Evolutionary conservation across 148 eudicot genomes (phyloP).

Genomic region (Vaccinium corymbosum): DNA sequence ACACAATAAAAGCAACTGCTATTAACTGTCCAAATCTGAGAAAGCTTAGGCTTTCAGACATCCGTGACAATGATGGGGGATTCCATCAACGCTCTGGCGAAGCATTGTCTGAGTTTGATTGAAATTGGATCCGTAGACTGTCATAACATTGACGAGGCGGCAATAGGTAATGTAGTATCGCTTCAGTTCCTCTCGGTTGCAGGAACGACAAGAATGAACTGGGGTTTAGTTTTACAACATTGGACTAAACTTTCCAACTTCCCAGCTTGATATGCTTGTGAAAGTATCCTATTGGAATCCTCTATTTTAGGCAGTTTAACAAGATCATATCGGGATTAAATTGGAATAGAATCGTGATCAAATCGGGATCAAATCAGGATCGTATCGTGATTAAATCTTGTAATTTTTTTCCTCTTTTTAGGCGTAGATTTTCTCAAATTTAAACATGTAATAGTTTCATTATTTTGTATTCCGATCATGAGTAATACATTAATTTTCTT

Average conservation of each 20-base stretch:
- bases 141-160: conserved; percentile 56
- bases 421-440: too few relatives aligned
- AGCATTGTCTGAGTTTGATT: conserved; percentile 49
- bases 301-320: too few relatives aligned
- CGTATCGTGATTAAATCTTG: too few relatives aligned
- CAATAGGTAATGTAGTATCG: conserved; percentile 57
- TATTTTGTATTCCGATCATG: too few relatives aligned
- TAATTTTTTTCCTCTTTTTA: too few relatives aligned
- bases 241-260: conserved; percentile 69
- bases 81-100: conserved; percentile 64
- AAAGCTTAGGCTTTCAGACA: conserved; percentile 62
- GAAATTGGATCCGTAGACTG: conserved; percentile 84
- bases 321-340: too few relatives aligned
- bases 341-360: too few relatives aligned
- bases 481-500: too few relatives aligned
- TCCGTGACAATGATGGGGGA: conserved; percentile 58
- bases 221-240: conserved; percentile 53
- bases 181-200: conserved; percentile 69
- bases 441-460: too few relatives aligned
- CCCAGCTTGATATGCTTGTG: too few relatives aligned
- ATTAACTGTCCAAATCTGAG: conserved; percentile 57
- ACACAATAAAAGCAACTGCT: conserved; percentile 66
- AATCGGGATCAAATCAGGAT: too few relatives aligned
- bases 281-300: too few relatives aligned
- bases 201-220: conserved; percentile 63